phyloP scores from a whole-genome alignment of 2,329 filamentous ascomycete genomes.

The Fusarium multiceps region DNA sequence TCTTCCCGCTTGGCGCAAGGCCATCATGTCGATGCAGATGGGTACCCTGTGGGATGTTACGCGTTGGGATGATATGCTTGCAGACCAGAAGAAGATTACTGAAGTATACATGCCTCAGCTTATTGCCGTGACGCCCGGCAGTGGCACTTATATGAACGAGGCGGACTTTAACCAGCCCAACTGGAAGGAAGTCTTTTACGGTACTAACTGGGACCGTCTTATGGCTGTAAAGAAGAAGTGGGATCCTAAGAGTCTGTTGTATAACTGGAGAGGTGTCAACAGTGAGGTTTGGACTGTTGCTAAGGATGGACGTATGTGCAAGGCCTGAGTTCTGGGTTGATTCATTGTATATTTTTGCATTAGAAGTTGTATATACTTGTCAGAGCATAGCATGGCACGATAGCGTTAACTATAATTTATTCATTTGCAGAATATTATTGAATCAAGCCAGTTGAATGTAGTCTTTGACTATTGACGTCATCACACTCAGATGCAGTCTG shows the following conservation, averaged over 20 bases:
- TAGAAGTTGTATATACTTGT: not conserved
- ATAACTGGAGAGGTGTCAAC: constrained; percentile 61
- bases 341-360: not conserved
- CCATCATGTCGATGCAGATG: constrained; percentile 49
- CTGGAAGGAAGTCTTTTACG: constrained; percentile 60
- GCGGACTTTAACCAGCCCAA: constrained; percentile 59
- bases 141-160: constrained; percentile 64
- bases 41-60: constrained; percentile 46
- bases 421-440: not conserved
- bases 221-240: constrained; percentile 62
- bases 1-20: constrained; percentile 55
- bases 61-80: constrained; percentile 47
- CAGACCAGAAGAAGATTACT: constrained; percentile 48
- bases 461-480: not conserved
- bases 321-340: constrained; percentile 17
- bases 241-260: constrained; percentile 60
- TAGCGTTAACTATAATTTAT: not conserved
- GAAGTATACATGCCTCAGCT: constrained; percentile 45
- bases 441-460: not conserved
- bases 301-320: constrained; percentile 37
- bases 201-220: constrained; percentile 57
- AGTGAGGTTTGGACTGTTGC: constrained; percentile 59
- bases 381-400: not conserved
- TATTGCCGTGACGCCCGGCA: constrained; percentile 53
- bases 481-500: fast-evolving